phyloP scores from a whole-genome alignment of 192 early-diverging fungal genomes.

The Entomortierella parvispora region DNA sequence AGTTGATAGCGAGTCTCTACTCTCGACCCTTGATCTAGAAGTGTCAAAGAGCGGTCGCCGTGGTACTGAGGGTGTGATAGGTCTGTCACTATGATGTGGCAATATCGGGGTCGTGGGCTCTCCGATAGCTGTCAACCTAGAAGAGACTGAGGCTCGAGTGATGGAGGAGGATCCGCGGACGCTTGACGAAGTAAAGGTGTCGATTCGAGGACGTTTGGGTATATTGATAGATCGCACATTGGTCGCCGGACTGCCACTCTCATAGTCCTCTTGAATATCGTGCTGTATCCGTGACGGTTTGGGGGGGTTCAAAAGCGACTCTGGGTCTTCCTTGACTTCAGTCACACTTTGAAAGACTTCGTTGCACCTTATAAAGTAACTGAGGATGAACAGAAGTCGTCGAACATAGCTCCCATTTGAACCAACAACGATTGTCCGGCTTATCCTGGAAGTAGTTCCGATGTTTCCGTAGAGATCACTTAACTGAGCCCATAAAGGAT shows the following conservation, averaged over 20 bases:
- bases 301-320: slow-evolving; percentile 35
- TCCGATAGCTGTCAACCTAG: slow-evolving; percentile 28
- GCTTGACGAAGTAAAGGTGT: slow-evolving; percentile 16
- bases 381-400: slow-evolving; percentile 60
- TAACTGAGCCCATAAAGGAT: slow-evolving; percentile 68
- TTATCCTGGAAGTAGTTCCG: slow-evolving; percentile 57
- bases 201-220: slow-evolving; percentile 42
- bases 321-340: slow-evolving; percentile 41
- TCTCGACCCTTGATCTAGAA: slow-evolving; percentile 22
- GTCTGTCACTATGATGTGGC: slow-evolving; percentile 15
- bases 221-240: slow-evolving; percentile 49
- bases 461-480: slow-evolving; percentile 67
- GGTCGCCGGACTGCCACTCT: slow-evolving; percentile 47
- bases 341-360: slow-evolving; percentile 62
- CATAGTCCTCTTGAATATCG: slow-evolving; percentile 38
- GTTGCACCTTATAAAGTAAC: slow-evolving; percentile 68
- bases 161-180: slow-evolving; percentile 14
- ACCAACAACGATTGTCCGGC: slow-evolving; percentile 64
- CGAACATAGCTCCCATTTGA: slow-evolving; percentile 57
- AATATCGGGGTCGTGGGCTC: slow-evolving; percentile 35
- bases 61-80: slow-evolving; percentile 11
- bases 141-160: slow-evolving; percentile 22
- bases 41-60: slow-evolving; percentile 36
- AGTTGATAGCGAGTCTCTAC: slow-evolving; percentile 34
- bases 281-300: slow-evolving; percentile 10